Base-by-base conservation (phyloP, 2,329 filamentous ascomycete genomes). In the Gaeumannomyces sp. region DNA sequence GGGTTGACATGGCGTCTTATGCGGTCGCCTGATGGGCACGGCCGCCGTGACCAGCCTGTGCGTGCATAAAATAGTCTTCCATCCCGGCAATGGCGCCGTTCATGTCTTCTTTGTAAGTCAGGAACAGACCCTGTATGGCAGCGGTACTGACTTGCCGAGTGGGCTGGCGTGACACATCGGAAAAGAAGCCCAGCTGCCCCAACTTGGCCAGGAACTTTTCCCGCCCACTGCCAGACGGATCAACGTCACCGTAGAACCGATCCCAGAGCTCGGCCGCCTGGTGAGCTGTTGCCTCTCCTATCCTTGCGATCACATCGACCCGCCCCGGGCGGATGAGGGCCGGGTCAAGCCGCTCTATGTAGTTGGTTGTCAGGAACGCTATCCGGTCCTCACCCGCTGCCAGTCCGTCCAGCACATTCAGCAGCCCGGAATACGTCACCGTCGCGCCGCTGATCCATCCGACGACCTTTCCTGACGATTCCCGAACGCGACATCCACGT, bases 371-470 rank as follows among this genome's bases (percentile, higher is more conserved):
- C 68, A 96, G 81, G 76, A 99, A 97, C 1, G 96, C 88, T 67
- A 99, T 91, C 64, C 95, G 86, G 79, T 98, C 94, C 74, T 98
- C 95, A 16, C 93, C 92, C 63, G 93, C 96, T 8, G 93, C 93
- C n/a, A 98, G 87, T 1, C 95, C 95, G 68, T 99, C 95, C 19
- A 94, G 76, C 0, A 91, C 90, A 71, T 93, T 93, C 53, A 98
- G 80, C 27, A 98, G 79, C 0, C 94, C 94, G 0, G 94, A 98
- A 72, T 97, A 98, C 0, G 95, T 99, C 29, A 97, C 93, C 25
- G 91, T 95, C 2, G 91, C 89, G 31, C 93, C 93, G 56, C 84
- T 86, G 72, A 97, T 2, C 93, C 94, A 71, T 97, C 92, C 1
- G 85, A 77, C 50, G 94, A 92, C 13, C 86, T 83, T 72, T 91